A percentile compares a stretch with the other conserved stretches of the same genome.
These are phyloP conservation scores for Alternaria longipes DNA, from an alignment of 2,329 filamentous ascomycete genomes.

Conservation along the genomic window DNA sequence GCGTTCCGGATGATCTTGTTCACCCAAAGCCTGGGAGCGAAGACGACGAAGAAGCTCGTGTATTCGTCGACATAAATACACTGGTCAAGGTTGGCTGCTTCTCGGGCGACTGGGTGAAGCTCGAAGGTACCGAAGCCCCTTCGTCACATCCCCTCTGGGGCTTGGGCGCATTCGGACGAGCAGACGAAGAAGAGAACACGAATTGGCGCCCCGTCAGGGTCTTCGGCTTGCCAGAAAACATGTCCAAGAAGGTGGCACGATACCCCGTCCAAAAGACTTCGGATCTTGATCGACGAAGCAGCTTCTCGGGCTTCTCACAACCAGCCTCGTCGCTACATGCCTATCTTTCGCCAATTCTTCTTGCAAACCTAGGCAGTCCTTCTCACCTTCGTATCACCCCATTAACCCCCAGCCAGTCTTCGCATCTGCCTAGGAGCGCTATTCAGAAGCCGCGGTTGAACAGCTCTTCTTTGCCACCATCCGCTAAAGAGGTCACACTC, in stretches of 20 bases:
- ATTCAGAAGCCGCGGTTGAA: conserved; percentile 57
- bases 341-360: conserved; percentile 84
- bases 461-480: conserved; percentile 63
- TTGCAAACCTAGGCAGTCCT: conserved; percentile 84
- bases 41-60: conserved; percentile 84
- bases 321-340: conserved; percentile 52
- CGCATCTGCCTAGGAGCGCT: conserved; percentile 41
- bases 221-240: conserved; percentile 83
- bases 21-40: conserved; percentile 85
- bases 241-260: conserved; percentile 63
- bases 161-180: conserved; percentile 71
- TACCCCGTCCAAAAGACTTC: conserved; percentile 62
- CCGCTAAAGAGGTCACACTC: conserved; percentile 81
- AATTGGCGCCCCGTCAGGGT: conserved; percentile 87
- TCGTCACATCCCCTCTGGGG: conserved; percentile 73
- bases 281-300: conserved; percentile 56
- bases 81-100: conserved; percentile 93
- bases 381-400: conserved; percentile 81
- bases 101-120: conserved; percentile 93
- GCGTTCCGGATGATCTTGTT: conserved; percentile 78
- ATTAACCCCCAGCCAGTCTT: conserved; percentile 63
- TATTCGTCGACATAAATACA: conserved; percentile 89
- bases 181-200: conserved; percentile 68
- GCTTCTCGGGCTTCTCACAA: conserved; percentile 54
- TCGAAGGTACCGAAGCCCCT: conserved; percentile 80